These are phyloP conservation scores for Trichoderma simmonsii DNA, from an alignment of 2,329 filamentous ascomycete species.

Conservation along the genomic window DNA sequence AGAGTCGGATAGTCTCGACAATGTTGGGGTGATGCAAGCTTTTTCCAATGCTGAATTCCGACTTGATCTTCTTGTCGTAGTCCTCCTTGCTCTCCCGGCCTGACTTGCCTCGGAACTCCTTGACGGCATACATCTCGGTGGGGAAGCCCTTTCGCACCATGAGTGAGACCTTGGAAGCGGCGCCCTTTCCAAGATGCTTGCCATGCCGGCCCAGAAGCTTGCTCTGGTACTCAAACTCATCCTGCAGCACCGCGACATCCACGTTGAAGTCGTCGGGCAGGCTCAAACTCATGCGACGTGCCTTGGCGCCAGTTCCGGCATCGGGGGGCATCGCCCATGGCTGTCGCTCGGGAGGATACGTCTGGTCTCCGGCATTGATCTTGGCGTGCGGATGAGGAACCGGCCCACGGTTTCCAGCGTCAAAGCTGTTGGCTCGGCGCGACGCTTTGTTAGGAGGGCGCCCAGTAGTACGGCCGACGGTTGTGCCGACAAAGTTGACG, in stretches of 20 bases:
- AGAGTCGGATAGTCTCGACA: slow-evolving; percentile 74
- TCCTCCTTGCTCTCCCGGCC: slow-evolving; percentile 67
- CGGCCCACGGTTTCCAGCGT: slow-evolving; percentile 35
- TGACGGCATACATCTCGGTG: slow-evolving; percentile 74
- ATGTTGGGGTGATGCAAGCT: slow-evolving; percentile 84
- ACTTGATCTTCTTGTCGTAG: slow-evolving; percentile 87
- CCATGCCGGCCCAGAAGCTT: slow-evolving; percentile 69
- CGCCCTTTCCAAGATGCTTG: slow-evolving; percentile 76
- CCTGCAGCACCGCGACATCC: slow-evolving; percentile 64
- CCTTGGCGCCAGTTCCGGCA: slow-evolving; percentile 71
- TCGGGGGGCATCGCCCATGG: slow-evolving; percentile 63
- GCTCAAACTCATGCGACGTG: slow-evolving; percentile 71
- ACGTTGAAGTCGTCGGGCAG: slow-evolving; percentile 72
- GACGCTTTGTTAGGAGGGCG: slow-evolving; percentile 23
- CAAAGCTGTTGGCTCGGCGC: slow-evolving; percentile 50
- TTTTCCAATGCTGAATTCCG: slow-evolving; percentile 84
- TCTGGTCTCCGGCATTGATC: slow-evolving; percentile 26
- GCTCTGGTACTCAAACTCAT: slow-evolving; percentile 68
- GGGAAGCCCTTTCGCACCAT: slow-evolving; percentile 69
- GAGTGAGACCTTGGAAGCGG: slow-evolving; percentile 76
- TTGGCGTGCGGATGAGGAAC: slow-evolving; percentile 19
- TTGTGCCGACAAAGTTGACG: slow-evolving; percentile 45
- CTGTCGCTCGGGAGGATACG: slow-evolving; percentile 41
- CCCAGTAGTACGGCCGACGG: slow-evolving; percentile 24
- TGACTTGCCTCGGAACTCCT: slow-evolving; percentile 77